Conservation (phyloP, 192 early-diverging fungal species). For the Linnemannia schmuckeri region DNA sequence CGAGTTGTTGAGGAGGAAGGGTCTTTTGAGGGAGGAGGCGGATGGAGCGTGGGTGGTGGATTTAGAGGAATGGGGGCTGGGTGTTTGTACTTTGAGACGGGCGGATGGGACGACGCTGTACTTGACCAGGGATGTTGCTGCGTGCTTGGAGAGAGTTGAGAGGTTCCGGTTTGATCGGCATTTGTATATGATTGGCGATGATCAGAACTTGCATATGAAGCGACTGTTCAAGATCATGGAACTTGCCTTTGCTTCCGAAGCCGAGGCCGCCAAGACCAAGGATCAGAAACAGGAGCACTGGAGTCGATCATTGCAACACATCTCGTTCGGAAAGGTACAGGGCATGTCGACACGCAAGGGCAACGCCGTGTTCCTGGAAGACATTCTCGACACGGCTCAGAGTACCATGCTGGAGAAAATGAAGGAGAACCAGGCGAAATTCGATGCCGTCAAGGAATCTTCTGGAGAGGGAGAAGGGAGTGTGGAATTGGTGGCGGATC, state of each 20-base stretch:
- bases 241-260: slow-evolving; percentile 45
- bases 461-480: slow-evolving; percentile 12
- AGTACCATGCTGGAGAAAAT: slow-evolving; percentile 87
- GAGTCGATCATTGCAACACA: slow-evolving; percentile 80
- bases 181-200: slow-evolving; percentile 88
- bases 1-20: slow-evolving; percentile 72
- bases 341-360: slow-evolving; percentile 96
- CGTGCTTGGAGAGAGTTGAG: slow-evolving; percentile 80
- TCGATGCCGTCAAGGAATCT: slow-evolving; percentile 69
- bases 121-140: slow-evolving; percentile 92
- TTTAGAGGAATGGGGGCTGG: slow-evolving; percentile 80
- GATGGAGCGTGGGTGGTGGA: slow-evolving; percentile 86
- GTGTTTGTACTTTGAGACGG: slow-evolving; percentile 78
- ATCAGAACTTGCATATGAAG: slow-evolving; percentile 88
- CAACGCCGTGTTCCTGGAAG: slow-evolving; percentile 91
- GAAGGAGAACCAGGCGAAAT: slow-evolving; percentile 81
- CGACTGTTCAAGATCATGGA: slow-evolving; percentile 92
- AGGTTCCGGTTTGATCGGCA: slow-evolving; percentile 84
- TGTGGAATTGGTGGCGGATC: slow-evolving; percentile 77
- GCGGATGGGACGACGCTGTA: slow-evolving; percentile 92
- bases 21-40: slow-evolving; percentile 71
- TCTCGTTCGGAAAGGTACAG: slow-evolving; percentile 90
- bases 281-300: slow-evolving; percentile 61
- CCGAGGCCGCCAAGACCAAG: too few relatives aligned
- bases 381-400: slow-evolving; percentile 87